Evolutionary conservation across 257 asterid species (phyloP).

Genomic region (Solanum phureja): DNA sequence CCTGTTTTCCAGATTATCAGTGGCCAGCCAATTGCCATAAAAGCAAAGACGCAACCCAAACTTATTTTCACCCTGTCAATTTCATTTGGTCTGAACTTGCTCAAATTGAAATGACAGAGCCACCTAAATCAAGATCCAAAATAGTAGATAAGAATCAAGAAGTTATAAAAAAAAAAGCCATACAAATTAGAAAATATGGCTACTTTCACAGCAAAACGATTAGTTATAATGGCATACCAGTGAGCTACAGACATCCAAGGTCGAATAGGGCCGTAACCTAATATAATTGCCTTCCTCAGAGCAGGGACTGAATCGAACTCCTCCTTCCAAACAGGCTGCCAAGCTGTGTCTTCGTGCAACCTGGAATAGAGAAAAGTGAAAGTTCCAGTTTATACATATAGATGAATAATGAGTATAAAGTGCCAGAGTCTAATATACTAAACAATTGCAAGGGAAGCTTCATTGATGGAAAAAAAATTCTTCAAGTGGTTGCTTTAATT

Average conservation of each 20-base stretch:
- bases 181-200: background rate
- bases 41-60: slow-evolving; percentile 82
- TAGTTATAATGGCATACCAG: slow-evolving; percentile 38
- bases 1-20: slow-evolving; percentile 70
- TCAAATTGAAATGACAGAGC: slow-evolving; percentile 64
- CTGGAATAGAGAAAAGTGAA: slow-evolving; percentile 25
- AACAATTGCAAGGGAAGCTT: background rate
- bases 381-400: background rate
- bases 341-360: slow-evolving; percentile 91
- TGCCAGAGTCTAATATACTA: background rate
- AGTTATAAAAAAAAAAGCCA: background rate
- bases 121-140: slow-evolving; percentile 36
- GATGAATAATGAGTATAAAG: background rate
- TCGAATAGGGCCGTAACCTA: slow-evolving; percentile 75
- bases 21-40: slow-evolving; percentile 98
- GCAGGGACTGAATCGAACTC: slow-evolving; percentile 47
- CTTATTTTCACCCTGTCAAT: slow-evolving; percentile 88
- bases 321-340: slow-evolving; percentile 62
- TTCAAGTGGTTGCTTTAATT: background rate
- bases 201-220: background rate
- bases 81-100: slow-evolving; percentile 85
- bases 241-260: slow-evolving; percentile 93
- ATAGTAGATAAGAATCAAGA: background rate
- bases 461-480: background rate
- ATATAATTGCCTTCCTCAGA: slow-evolving; percentile 65